Evolutionary conservation across 805 yeast species (phyloP).

Genomic region (Vanderwaltozyma polyspora): DNA sequence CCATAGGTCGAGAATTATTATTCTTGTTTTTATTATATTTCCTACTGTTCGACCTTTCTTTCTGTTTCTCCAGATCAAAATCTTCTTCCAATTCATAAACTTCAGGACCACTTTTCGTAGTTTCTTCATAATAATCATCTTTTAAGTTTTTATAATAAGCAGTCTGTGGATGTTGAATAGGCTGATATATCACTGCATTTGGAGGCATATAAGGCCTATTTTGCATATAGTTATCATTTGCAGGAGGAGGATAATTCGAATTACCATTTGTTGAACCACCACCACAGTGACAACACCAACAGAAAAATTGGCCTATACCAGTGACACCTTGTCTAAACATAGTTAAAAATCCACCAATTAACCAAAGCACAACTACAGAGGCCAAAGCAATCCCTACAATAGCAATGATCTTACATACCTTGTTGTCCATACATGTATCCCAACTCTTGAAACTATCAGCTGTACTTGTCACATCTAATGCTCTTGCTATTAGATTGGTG

Average conservation of each 20-base stretch:
- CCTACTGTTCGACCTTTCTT: slow-evolving; percentile 7
- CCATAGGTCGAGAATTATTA: not conserved
- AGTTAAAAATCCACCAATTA: slow-evolving; percentile 42
- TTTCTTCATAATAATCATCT: slow-evolving; percentile 14
- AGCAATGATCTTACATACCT: slow-evolving; percentile 62
- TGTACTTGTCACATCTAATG: slow-evolving; percentile 23
- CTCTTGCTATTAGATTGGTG: not conserved
- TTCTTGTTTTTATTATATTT: slow-evolving; percentile 2
- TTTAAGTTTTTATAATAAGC: slow-evolving; percentile 9
- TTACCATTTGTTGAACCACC: slow-evolving; percentile 4
- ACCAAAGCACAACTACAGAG: slow-evolving; percentile 41
- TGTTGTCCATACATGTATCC: slow-evolving; percentile 75
- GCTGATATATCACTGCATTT: slow-evolving; percentile 24
- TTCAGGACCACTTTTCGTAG: slow-evolving; percentile 9
- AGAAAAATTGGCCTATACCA: slow-evolving; percentile 38
- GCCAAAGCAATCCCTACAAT: slow-evolving; percentile 62
- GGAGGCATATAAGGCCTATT: slow-evolving; percentile 6
- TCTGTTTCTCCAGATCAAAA: slow-evolving; percentile 24
- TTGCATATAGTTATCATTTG: slow-evolving; percentile 9
- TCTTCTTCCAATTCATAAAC: slow-evolving; percentile 24
- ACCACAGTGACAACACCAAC: slow-evolving; percentile 38
- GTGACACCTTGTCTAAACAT: slow-evolving; percentile 49
- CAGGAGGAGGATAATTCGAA: slow-evolving; percentile 1
- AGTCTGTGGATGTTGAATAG: slow-evolving; percentile 19
- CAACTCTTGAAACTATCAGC: slow-evolving; percentile 46